Conservation (phyloP, 306 rosid species). For the Rubus idaeus region DNA sequence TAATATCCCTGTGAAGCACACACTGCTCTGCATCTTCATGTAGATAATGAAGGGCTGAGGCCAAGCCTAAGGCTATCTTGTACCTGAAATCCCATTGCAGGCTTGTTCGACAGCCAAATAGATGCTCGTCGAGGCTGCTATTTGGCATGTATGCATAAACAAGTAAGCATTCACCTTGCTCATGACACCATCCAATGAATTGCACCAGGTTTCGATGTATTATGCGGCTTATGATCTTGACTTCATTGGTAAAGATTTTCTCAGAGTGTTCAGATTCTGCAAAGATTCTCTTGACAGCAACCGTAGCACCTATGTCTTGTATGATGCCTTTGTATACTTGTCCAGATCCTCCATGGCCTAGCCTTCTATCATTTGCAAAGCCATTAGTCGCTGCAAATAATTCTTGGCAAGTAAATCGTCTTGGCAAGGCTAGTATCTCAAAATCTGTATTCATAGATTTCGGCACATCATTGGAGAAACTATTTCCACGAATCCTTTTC, state of each 20-base stretch:
- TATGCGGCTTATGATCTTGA: conserved; percentile 49
- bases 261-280: conserved; percentile 38
- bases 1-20: conserved; percentile 58
- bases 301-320: conserved; percentile 25
- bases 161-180: too few species aligned
- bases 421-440: conserved; percentile 39
- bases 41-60: conserved; percentile 47
- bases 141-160: conserved; percentile 12
- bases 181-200: too few species aligned
- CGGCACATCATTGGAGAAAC: neutral
- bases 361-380: conserved; percentile 35
- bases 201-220: conserved; percentile 35
- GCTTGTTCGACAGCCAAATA: conserved; percentile 36
- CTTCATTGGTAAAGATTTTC: conserved; percentile 43
- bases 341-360: conserved; percentile 54
- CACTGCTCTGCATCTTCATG: conserved; percentile 59
- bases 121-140: conserved; percentile 48
- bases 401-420: conserved; percentile 42
- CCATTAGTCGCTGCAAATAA: conserved; percentile 38
- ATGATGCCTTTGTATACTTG: conserved; percentile 46
- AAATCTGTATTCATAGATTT: conserved; percentile 21
- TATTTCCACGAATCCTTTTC: neutral
- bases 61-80: conserved; percentile 40
- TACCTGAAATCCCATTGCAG: conserved; percentile 45
- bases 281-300: conserved; percentile 52